Percentiles rank a stretch among this genome's conserved stretches.
Evolutionary conservation across 2,329 filamentous ascomycete genomes (phyloP).

Genomic region (Tolypocladium sp.): DNA sequence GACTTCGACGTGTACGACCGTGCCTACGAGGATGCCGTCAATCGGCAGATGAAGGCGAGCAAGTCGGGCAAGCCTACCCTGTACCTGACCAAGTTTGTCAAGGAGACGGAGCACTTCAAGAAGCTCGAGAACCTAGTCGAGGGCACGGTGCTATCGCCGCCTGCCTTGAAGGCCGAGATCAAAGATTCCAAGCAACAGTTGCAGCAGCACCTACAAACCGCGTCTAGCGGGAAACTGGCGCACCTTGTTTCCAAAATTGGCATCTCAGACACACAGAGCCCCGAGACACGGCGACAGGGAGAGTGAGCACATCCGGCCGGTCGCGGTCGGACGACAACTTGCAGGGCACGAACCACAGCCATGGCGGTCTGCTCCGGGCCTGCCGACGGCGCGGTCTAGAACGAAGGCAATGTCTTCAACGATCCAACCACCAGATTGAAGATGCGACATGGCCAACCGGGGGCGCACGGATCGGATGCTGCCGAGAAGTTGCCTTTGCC

Average conservation of each 20-base stretch:
- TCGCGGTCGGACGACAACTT: not conserved
- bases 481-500: not conserved
- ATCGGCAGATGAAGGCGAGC: conserved; percentile 55
- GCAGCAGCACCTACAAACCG: not conserved
- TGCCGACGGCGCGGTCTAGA: not conserved
- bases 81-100: conserved; percentile 40
- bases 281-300: not conserved
- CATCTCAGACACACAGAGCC: conserved; percentile 2
- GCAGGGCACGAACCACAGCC: not conserved
- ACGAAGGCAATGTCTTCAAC: not conserved
- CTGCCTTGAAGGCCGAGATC: conserved; percentile 4
- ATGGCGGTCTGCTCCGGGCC: not conserved
- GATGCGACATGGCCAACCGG: not conserved
- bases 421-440: not conserved
- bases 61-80: conserved; percentile 31
- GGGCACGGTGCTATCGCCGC: conserved; percentile 12
- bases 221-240: conserved; percentile 4
- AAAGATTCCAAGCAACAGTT: conserved; percentile 7
- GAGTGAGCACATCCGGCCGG: not conserved
- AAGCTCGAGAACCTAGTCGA: conserved; percentile 27
- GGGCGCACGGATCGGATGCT: not conserved
- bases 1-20: conserved; percentile 84
- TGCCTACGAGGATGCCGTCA: conserved; percentile 70
- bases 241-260: conserved; percentile 7
- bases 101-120: conserved; percentile 31